Evolutionary conservation across 805 yeast species (phyloP), one percentile per base, ranked within the genome.

Genomic region (Wickerhamomyces pijperi): DNA sequence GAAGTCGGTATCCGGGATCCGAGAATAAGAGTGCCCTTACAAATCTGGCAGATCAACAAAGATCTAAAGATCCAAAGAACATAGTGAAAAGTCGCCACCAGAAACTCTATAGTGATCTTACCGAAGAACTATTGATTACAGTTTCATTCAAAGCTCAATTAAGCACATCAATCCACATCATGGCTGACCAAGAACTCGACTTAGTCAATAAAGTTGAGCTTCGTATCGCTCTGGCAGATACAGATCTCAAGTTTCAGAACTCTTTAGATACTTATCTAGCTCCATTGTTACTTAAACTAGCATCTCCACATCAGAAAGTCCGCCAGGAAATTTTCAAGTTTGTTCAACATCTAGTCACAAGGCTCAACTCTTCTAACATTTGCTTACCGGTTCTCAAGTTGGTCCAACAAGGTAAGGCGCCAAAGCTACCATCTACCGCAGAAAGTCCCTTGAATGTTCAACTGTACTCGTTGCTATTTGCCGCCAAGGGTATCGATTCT

Each of bases 181-280:
- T 52, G 56, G 54, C 56, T 19, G 56, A 54, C 4, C 44, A 69
- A 29, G 94, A 84, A 50, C 57, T 78, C 36, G 66, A 71, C 1
- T 60, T 83, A 41, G 68, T 84, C 31, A 77, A 78, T 50, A 82
- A 78, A 53, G 96, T 84, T 1, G 97, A 88, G 56, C 70, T 88
- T 36, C 65, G 85, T 32, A 66, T 90, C 16, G 90, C 94, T 1
- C 61, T 90, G 33, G 84, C 97, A 0, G 74, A 72, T 36, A 64
- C 78, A 0, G 82, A 79, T 36, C 67, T 59, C 3, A 82, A 81
- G 50, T 70, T 87, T 39, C 78, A 82, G 51, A 53, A 69, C 2
- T 60, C 78, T 5, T 55, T 92, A 32, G 65, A 67, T 11, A 58
- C 72, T 1, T 90, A 81, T 51, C 64, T 90, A 34, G 69, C 85